Conservation (phyloP, 176 grass and related monocot species). For the Oryza australiensis region DNA sequence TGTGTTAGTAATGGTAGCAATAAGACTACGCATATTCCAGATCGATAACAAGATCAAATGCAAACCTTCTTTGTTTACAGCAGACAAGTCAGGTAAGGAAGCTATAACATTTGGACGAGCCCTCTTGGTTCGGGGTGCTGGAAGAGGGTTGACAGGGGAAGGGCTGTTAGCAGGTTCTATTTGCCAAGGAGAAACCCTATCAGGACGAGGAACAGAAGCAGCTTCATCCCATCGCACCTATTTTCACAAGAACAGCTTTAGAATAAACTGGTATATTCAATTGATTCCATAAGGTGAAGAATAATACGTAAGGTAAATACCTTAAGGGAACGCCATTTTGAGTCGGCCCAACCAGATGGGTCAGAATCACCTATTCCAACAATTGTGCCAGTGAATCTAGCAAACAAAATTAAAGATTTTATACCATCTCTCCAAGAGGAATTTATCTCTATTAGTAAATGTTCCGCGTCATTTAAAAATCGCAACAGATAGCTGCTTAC, state of each 20-base stretch:
- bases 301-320: conserved; percentile 37
- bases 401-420: conserved; percentile 22
- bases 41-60: conserved; percentile 1
- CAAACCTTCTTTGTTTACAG: conserved; percentile 77
- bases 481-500: conserved; percentile 34
- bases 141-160: conserved; percentile 55
- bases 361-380: conserved; percentile 73
- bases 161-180: conserved; percentile 63
- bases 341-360: conserved; percentile 70
- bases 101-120: conserved; percentile 50
- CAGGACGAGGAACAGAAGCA: conserved; percentile 72
- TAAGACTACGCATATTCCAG: conserved; percentile 8
- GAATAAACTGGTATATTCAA: background rate
- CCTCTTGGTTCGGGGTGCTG: conserved; percentile 62
- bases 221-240: conserved; percentile 95
- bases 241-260: conserved; percentile 30
- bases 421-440: background rate
- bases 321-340: conserved; percentile 90
- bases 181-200: conserved; percentile 93
- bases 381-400: conserved; percentile 85
- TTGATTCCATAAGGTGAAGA: background rate
- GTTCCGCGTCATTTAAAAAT: background rate
- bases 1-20: conserved; percentile 21
- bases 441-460: background rate
- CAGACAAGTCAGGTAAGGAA: conserved; percentile 40